These are phyloP conservation scores for Cryptococcus amylolentus DNA, from an alignment of 1,284 basidiomycete species.

Conservation along the genomic window DNA sequence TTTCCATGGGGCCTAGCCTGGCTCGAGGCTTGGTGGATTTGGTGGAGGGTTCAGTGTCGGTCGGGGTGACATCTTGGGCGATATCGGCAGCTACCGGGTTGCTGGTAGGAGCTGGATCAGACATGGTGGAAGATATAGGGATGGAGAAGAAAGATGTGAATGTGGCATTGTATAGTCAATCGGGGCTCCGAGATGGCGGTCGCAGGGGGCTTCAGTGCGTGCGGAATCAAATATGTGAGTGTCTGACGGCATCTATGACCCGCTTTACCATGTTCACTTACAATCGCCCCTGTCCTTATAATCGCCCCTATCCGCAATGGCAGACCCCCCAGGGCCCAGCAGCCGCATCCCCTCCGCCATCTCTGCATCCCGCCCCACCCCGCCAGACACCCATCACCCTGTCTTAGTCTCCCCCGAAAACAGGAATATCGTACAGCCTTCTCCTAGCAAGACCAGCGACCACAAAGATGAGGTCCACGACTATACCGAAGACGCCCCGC, in stretches of 20 bases:
- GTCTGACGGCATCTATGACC: too few species aligned
- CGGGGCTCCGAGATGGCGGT: too few species aligned
- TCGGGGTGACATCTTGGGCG: not conserved
- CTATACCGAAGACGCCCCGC: slow-evolving; percentile 40
- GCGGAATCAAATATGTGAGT: too few species aligned
- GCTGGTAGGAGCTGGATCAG: not conserved
- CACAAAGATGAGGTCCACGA: slow-evolving; percentile 19
- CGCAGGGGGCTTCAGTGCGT: too few species aligned
- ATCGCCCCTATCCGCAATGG: slow-evolving; percentile 8
- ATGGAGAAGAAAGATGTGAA: not conserved
- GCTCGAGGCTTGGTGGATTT: slow-evolving; percentile 29
- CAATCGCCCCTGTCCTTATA: not conserved
- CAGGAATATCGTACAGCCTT: slow-evolving; percentile 4
- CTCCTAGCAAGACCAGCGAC: not conserved
- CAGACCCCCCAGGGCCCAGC: slow-evolving; percentile 19
- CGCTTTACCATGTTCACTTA: too few species aligned
- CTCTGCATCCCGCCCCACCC: slow-evolving; percentile 17
- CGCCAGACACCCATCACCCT: slow-evolving; percentile 22
- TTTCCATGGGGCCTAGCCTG: slow-evolving; percentile 35
- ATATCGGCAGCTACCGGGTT: not conserved
- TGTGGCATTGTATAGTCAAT: too few species aligned
- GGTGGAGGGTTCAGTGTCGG: too few species aligned
- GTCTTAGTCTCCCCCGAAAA: slow-evolving; percentile 6
- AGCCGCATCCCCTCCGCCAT: slow-evolving; percentile 21
- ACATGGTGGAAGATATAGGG: not conserved